Percentiles rank a stretch among this genome's conserved stretches.
phyloP scores from a whole-genome alignment of 345 rosid genomes.

The Heritiera fomes region DNA sequence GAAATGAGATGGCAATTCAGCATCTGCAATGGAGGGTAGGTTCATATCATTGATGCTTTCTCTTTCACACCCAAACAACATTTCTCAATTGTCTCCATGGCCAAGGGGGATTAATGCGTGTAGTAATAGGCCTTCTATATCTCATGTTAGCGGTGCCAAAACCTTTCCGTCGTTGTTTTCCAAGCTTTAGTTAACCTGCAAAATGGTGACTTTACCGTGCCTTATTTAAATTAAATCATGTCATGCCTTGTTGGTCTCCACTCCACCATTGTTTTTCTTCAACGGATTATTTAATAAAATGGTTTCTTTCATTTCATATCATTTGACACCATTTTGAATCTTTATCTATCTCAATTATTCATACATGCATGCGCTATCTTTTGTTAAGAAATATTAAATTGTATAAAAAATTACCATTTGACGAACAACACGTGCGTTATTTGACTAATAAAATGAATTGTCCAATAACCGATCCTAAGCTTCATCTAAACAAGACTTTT shows the following conservation, averaged over 20 bases:
- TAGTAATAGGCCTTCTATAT: neutral
- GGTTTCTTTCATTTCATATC: too few relatives aligned
- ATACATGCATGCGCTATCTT: neutral
- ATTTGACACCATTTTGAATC: too few relatives aligned
- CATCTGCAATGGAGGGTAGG: neutral
- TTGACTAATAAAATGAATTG: neutral
- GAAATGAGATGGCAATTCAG: neutral
- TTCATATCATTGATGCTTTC: neutral
- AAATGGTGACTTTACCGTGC: neutral
- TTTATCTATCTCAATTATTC: too few relatives aligned
- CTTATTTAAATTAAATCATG: neutral
- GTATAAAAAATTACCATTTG: neutral
- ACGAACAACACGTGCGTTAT: neutral
- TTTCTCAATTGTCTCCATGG: neutral
- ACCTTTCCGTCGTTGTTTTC: neutral
- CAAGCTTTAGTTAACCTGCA: conserved; percentile 15
- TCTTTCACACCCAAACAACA: neutral
- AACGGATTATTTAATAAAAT: too few relatives aligned
- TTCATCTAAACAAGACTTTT: neutral
- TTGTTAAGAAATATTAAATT: neutral
- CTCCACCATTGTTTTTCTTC: neutral
- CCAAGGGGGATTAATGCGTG: neutral
- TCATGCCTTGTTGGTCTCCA: neutral
- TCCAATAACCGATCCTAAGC: neutral
- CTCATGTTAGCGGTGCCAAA: neutral